These are phyloP conservation scores for Trichoderma sp. DNA, from an alignment of 2,329 filamentous ascomycete species.

Conservation along the genomic window DNA sequence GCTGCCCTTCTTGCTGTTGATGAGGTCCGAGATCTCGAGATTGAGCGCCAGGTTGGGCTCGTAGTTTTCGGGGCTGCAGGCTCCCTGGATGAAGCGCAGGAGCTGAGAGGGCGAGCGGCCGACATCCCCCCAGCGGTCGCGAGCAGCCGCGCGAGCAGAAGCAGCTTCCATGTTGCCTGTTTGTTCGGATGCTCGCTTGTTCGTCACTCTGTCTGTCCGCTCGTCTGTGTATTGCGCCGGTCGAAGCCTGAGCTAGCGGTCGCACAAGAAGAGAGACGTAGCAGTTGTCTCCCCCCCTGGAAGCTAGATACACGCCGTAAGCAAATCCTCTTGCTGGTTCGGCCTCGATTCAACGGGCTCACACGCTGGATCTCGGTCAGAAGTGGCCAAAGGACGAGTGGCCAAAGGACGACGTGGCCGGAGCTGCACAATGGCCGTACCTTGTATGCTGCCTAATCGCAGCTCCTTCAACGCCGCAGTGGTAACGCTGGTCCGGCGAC, in stretches of 20 bases:
- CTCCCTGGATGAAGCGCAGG: slow-evolving; percentile 92
- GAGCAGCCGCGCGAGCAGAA: slow-evolving; percentile 89
- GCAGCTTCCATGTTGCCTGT: slow-evolving; percentile 74
- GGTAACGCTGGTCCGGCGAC: background rate
- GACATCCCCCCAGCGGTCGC: slow-evolving; percentile 87
- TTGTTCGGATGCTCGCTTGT: background rate
- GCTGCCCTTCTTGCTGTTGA: slow-evolving; percentile 96
- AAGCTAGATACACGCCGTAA: background rate
- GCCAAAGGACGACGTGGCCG: slow-evolving; percentile 3
- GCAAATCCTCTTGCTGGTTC: background rate
- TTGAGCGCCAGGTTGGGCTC: slow-evolving; percentile 96
- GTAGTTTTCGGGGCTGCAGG: slow-evolving; percentile 95
- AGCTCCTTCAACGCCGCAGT: slow-evolving; percentile 16
- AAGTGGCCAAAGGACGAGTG: background rate
- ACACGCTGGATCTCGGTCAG: slow-evolving; percentile 1
- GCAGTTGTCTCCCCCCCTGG: background rate
- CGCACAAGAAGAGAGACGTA: background rate
- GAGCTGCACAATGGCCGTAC: background rate
- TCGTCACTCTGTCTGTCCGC: background rate
- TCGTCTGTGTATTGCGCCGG: background rate
- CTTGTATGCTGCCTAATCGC: background rate
- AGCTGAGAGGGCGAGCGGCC: slow-evolving; percentile 78
- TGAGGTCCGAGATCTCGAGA: slow-evolving; percentile 92
- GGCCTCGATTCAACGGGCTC: background rate
- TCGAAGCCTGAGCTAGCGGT: background rate